A percentile compares a stretch with the other conserved stretches of the same genome.
Conservation (phyloP, 495 filamentous ascomycete genomes). For the Sordaria brevicollis region DNA sequence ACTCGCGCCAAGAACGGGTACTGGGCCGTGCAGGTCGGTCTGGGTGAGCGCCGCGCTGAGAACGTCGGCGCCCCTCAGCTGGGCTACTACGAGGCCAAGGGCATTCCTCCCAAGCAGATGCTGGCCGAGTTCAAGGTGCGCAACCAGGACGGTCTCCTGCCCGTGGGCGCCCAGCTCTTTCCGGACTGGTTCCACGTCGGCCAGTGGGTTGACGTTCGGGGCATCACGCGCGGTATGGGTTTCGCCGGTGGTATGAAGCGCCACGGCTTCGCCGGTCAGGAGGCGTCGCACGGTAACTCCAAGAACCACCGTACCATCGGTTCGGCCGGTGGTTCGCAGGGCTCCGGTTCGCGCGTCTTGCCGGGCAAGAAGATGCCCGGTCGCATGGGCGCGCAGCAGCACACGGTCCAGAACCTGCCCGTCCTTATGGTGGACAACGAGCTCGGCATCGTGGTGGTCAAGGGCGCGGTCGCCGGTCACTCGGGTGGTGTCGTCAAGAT, state of each 20-base stretch:
- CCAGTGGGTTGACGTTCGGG: constrained; percentile 79
- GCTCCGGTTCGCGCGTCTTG: constrained; percentile 79
- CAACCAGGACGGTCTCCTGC: constrained; percentile 58
- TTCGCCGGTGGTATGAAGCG: constrained; percentile 98
- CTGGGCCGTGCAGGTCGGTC: constrained; percentile 82
- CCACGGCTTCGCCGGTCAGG: constrained; percentile 78
- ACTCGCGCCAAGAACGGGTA: constrained; percentile 74
- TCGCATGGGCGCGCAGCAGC: constrained; percentile 78
- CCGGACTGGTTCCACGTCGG: constrained; percentile 85
- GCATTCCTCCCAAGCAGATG: constrained; percentile 68
- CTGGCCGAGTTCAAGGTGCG: constrained; percentile 83
- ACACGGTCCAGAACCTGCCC: constrained; percentile 82
- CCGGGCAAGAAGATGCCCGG: constrained; percentile 98
- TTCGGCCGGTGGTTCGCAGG: constrained; percentile 76
- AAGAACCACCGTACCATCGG: constrained; percentile 84
- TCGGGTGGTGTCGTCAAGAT: constrained; percentile 74
- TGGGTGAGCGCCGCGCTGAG: constrained; percentile 60
- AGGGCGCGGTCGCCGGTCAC: constrained; percentile 74
- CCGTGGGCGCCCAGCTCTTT: constrained; percentile 59
- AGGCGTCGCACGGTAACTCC: constrained; percentile 88
- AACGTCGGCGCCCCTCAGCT: constrained; percentile 72
- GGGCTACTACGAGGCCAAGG: constrained; percentile 72
- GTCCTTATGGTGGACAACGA: constrained; percentile 77
- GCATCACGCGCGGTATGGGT: constrained; percentile 71
- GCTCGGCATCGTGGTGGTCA: constrained; percentile 79